phyloP scores from a whole-genome alignment of 2,329 filamentous ascomycete genomes.

The Endoconidiophora polonica region DNA sequence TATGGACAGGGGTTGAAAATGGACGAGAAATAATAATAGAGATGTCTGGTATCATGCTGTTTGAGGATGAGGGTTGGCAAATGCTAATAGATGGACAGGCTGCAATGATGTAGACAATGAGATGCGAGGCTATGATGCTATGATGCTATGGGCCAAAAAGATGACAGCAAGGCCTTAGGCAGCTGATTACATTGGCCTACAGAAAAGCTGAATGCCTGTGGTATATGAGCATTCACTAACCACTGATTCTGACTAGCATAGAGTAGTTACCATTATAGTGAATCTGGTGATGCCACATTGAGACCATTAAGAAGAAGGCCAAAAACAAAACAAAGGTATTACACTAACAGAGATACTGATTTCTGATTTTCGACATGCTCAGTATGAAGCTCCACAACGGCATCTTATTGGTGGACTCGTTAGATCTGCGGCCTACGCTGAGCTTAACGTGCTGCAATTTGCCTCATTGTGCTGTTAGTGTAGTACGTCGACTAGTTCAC shows the following conservation, averaged over 20 bases:
- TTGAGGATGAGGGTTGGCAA: not conserved
- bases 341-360: not conserved
- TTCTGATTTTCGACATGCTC: not conserved
- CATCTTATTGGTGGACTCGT: not conserved
- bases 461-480: no score
- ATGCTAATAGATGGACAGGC: slow-evolving; percentile 1
- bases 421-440: no score
- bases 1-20: not conserved
- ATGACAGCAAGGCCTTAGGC: no score
- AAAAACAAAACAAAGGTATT: not conserved
- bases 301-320: not conserved
- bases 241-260: no score
- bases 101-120: not conserved
- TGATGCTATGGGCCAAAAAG: no score
- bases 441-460: no score
- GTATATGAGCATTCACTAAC: no score
- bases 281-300: no score
- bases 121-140: not conserved
- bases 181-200: no score
- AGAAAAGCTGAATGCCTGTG: no score
- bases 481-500: no score
- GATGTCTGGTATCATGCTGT: not conserved
- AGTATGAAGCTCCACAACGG: not conserved
- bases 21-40: not conserved
- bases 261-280: no score